These are phyloP conservation scores for Mangifera indica DNA, from an alignment of 345 rosid species.

Conservation along the genomic window DNA sequence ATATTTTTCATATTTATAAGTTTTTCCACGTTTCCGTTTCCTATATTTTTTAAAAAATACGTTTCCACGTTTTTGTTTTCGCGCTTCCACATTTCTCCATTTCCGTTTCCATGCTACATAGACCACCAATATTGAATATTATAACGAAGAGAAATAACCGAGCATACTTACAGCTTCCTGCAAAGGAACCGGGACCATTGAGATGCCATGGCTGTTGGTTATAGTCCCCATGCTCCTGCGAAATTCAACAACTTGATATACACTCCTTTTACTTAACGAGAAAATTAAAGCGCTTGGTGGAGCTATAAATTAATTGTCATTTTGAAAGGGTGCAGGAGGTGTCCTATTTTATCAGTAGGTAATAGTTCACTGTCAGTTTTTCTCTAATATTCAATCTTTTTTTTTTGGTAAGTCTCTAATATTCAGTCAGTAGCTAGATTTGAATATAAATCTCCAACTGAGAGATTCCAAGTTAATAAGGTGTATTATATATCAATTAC, in stretches of 20 bases:
- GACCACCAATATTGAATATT: background rate
- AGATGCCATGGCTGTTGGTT: conserved; percentile 48
- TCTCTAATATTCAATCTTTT: background rate
- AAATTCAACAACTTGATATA: conserved; percentile 3
- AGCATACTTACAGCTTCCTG: conserved; percentile 65
- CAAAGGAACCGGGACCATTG: conserved; percentile 58
- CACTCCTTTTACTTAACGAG: no score
- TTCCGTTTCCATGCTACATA: no score
- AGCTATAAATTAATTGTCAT: background rate
- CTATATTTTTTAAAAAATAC: no score
- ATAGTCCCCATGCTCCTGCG: conserved; percentile 71
- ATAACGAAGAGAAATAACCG: background rate
- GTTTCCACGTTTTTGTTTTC: no score
- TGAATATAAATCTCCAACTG: background rate
- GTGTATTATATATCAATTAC: conserved; percentile 22
- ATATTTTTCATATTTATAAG: no score
- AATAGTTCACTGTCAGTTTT: background rate
- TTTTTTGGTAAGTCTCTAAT: no score
- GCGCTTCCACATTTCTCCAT: no score
- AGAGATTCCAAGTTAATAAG: background rate
- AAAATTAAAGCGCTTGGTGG: background rate
- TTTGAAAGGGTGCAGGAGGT: background rate
- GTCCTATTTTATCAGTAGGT: background rate
- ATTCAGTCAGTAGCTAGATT: background rate
- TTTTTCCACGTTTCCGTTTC: no score